Percentiles rank a stretch among this genome's conserved stretches.
phyloP scores from a whole-genome alignment of 2,329 filamentous ascomycete genomes.

The Talaromyces atroroseus region DNA sequence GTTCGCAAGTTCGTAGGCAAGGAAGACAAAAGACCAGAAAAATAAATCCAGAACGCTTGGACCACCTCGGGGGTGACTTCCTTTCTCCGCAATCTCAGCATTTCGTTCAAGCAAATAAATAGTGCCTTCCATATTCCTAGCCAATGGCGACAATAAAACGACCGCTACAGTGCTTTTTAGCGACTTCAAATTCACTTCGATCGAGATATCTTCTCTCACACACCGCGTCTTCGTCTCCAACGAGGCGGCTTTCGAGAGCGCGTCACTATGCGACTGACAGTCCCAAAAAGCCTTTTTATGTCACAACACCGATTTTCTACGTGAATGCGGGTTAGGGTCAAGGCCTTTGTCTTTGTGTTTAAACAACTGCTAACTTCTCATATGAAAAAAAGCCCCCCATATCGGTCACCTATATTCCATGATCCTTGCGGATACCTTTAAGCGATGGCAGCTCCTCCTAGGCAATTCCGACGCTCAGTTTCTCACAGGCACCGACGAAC shows the following conservation, averaged over 20 bases:
- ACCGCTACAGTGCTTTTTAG: slow-evolving; percentile 20
- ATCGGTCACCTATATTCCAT: slow-evolving; percentile 93
- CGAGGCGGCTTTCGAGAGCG: slow-evolving; percentile 13
- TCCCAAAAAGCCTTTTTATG: slow-evolving; percentile 75
- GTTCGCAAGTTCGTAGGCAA: neutral
- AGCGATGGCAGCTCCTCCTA: slow-evolving; percentile 79
- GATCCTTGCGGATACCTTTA: slow-evolving; percentile 83
- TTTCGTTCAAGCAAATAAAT: neutral
- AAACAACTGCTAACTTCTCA: neutral
- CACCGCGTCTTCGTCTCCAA: slow-evolving; percentile 21
- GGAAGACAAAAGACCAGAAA: neutral
- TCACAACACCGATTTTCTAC: slow-evolving; percentile 97
- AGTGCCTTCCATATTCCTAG: neutral
- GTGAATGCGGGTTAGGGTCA: slow-evolving; percentile 74
- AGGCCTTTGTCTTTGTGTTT: neutral
- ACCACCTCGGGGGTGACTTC: slow-evolving; percentile 22
- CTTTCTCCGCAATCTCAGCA: slow-evolving; percentile 9
- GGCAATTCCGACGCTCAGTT: slow-evolving; percentile 63
- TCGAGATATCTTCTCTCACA: slow-evolving; percentile 21
- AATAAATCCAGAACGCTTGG: slow-evolving; percentile 25
- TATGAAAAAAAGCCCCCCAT: slow-evolving; percentile 66
- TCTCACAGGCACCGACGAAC: slow-evolving; percentile 91
- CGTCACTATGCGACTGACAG: slow-evolving; percentile 22
- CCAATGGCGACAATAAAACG: slow-evolving; percentile 10
- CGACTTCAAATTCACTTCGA: slow-evolving; percentile 16